Base-by-base conservation (phyloP, 2,329 filamentous ascomycete species). In the Harringtonia lauricola region DNA sequence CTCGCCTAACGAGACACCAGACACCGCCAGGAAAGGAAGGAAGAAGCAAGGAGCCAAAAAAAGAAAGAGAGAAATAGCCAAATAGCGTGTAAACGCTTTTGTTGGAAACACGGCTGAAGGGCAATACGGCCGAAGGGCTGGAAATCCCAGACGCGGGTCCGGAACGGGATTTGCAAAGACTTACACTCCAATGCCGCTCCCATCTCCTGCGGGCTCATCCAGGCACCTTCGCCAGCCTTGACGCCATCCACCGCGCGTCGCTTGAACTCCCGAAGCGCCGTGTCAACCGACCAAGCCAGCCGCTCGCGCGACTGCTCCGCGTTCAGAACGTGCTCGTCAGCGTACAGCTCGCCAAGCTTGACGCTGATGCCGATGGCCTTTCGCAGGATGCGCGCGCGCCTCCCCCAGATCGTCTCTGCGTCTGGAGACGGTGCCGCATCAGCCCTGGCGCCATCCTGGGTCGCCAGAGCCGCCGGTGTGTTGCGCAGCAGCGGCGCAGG, bases 281-380 rank as follows among this genome's bases (percentile, higher is more conserved):
- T 82, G 56, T 94, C 85, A 1, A 95, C 84, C 0, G 86, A 85
- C 74, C 86, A 88, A 2, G 86, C 70, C 33, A 95, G 71, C 17
- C 74, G 68, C 55, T 83, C 79, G 55, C 94, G 86, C 0, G 87
- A 86, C 45, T 76, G 74, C 30, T 88, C 80, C 2, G 75, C 68
- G 43, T 94, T 74, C 41, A 84, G 72, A 13, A 95, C 75, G 56
- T 88, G 81, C 43, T 85, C 77, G 47, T 82, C 79, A 5, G 81
- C 72, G 61, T 94, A 95, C 9, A 95, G 66, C 54, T 89, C 82
- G 28, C 84, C 89, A 8, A 96, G 71, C 65, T 95, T 95, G 44
- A 92, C 78, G 52, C 79, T 79, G 31, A 90, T 80, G 18, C 78
- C 79, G 31, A 95, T 76, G 3, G 80, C 74, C 59, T 84, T 89